Conservation (phyloP, 2,329 filamentous ascomycete genomes). For the Trichoderma sp. region DNA sequence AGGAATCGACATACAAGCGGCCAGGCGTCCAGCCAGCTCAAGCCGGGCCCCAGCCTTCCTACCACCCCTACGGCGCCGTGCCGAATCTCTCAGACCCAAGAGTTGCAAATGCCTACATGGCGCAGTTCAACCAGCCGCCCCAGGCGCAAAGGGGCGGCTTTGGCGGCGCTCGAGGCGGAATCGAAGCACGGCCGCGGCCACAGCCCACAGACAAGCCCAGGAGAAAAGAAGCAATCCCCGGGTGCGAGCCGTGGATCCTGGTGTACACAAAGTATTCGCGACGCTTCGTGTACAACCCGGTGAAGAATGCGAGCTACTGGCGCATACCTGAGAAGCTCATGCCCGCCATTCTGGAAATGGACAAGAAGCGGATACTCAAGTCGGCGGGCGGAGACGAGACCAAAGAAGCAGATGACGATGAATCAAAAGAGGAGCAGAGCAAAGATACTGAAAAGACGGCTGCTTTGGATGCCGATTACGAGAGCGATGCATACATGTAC, state of each 20-base stretch:
- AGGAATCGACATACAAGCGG: constrained; percentile 83
- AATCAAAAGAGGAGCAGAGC: constrained; percentile 7
- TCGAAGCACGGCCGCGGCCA: constrained; percentile 62
- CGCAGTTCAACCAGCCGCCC: constrained; percentile 51
- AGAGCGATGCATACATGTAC: constrained; percentile 76
- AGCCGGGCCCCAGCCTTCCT: constrained; percentile 36
- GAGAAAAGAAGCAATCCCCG: constrained; percentile 75
- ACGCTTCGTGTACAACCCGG: constrained; percentile 85
- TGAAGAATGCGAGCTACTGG: constrained; percentile 90
- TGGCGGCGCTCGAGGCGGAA: constrained; percentile 47
- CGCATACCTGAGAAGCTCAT: constrained; percentile 87
- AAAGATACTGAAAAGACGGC: neutral
- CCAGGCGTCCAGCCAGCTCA: constrained; percentile 51
- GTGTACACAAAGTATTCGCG: constrained; percentile 91
- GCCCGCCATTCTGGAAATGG: constrained; percentile 71
- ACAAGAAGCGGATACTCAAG: constrained; percentile 68
- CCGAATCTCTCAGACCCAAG: constrained; percentile 55
- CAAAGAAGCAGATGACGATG: neutral
- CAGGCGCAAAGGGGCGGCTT: constrained; percentile 36
- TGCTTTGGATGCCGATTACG: constrained; percentile 37
- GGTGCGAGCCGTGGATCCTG: constrained; percentile 82
- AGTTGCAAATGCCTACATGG: constrained; percentile 62
- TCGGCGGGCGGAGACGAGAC: constrained; percentile 44
- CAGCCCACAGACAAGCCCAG: constrained; percentile 79
- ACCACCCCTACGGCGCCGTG: constrained; percentile 34